These are phyloP conservation scores for Rhododendron griersonianum DNA, from an alignment of 148 eudicot genomes.

Conservation along the genomic window DNA sequence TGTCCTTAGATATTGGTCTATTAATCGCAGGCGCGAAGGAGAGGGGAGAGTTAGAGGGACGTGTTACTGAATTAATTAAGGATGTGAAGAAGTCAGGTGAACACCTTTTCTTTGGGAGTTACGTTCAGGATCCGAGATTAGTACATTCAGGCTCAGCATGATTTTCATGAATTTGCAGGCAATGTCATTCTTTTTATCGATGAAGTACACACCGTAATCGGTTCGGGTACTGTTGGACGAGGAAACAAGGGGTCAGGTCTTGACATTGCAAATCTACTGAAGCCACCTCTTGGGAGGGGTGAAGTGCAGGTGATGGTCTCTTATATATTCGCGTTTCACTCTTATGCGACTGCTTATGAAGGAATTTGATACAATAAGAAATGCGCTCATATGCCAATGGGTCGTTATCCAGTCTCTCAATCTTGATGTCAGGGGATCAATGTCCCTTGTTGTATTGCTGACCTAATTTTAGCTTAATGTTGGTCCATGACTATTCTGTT, in stretches of 20 bases:
- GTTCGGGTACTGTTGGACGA: constrained; percentile 50
- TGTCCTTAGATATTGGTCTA: constrained; percentile 58
- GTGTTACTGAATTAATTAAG: constrained; percentile 46
- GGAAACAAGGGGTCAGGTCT: constrained; percentile 61
- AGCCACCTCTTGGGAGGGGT: constrained; percentile 59
- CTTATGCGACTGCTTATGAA: neutral
- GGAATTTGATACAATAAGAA: neutral
- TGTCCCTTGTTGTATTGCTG: neutral
- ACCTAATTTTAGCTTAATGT: neutral
- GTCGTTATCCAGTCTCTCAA: neutral
- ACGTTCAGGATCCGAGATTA: neutral
- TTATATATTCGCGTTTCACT: neutral
- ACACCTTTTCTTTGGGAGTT: constrained; percentile 4
- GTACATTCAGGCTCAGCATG: constrained; percentile 20
- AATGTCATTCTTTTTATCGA: constrained; percentile 55
- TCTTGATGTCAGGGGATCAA: neutral
- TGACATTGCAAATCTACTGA: constrained; percentile 50
- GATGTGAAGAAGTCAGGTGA: constrained; percentile 59
- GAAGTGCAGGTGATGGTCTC: constrained; percentile 43
- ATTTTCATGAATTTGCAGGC: constrained; percentile 34
- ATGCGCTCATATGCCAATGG: neutral
- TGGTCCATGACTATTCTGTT: neutral
- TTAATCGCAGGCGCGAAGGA: constrained; percentile 58
- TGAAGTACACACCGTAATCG: constrained; percentile 55
- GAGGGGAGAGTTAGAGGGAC: constrained; percentile 60